Percentiles rank a stretch among this genome's conserved stretches.
phyloP scores from a whole-genome alignment of 805 yeast genomes.

The Jamesozyma rosinii region DNA sequence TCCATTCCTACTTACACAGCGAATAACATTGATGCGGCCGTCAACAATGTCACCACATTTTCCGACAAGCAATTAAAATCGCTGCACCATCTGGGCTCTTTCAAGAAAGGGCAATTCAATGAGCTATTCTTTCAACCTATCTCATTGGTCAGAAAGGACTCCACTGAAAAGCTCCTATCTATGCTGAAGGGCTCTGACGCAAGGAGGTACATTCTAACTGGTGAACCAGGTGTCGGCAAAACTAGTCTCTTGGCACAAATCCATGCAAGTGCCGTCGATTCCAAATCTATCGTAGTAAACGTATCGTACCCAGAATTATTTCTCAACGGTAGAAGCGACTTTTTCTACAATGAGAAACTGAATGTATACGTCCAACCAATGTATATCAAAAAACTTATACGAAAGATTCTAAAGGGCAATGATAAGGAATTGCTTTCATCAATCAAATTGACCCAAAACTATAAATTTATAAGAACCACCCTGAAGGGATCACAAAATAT shows the following conservation, averaged over 20 bases:
- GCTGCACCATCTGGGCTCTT: constrained; percentile 49
- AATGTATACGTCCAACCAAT: constrained; percentile 66
- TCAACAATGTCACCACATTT: constrained; percentile 35
- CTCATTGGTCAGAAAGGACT: constrained; percentile 45
- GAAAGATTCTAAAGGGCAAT: constrained; percentile 43
- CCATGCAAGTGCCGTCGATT: constrained; percentile 27
- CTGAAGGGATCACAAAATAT: constrained; percentile 23
- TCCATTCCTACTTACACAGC: constrained; percentile 18
- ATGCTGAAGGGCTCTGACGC: constrained; percentile 34
- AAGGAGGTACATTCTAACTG: constrained; percentile 51
- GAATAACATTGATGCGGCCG: constrained; percentile 6
- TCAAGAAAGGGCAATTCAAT: constrained; percentile 57
- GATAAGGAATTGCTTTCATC: constrained; percentile 30
- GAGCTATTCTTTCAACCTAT: constrained; percentile 57
- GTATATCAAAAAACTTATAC: constrained; percentile 53
- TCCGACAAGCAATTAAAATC: constrained; percentile 34
- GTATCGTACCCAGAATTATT: constrained; percentile 52
- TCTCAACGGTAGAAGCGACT: constrained; percentile 68
- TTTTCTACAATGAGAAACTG: constrained; percentile 42
- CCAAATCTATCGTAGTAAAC: constrained; percentile 56
- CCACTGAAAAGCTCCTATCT: constrained; percentile 34
- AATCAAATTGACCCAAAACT: constrained; percentile 30
- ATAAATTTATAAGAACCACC: constrained; percentile 28
- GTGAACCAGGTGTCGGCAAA: constrained; percentile 74
- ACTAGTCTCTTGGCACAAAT: constrained; percentile 58